Percentiles rank a stretch among this genome's conserved stretches.
phyloP scores from a whole-genome alignment of 208 protist genomes.

The Trichomonas vaginalis region DNA sequence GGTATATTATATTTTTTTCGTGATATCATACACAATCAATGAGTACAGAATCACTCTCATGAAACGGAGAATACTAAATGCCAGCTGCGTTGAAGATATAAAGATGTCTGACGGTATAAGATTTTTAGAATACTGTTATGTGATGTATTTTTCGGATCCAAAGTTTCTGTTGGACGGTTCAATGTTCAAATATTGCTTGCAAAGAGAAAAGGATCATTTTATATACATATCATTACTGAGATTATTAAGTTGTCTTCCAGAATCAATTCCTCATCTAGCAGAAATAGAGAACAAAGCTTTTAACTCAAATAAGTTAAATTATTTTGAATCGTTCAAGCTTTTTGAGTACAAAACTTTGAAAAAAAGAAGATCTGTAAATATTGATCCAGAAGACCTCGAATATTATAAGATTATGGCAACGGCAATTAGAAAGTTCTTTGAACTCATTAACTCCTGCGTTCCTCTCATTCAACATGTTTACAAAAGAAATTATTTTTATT shows the following conservation, averaged over 20 bases:
- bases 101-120: not conserved
- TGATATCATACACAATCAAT: not conserved
- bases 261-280: not conserved
- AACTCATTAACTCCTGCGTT: not conserved
- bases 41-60: not conserved
- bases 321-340: not conserved
- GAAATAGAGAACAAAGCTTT: not conserved
- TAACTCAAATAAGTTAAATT: not conserved
- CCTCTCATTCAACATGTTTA: not conserved
- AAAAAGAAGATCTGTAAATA: not conserved
- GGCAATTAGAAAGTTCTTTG: not conserved
- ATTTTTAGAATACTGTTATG: not conserved
- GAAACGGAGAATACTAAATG: not conserved
- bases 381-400: not conserved
- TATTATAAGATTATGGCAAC: not conserved
- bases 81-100: not conserved
- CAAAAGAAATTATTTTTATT: not conserved
- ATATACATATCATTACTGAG: not conserved
- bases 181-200: not conserved
- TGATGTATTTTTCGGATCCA: not conserved
- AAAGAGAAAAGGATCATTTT: not conserved
- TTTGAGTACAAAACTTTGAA: not conserved
- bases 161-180: not conserved
- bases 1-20: not conserved
- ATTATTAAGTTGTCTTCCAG: not conserved